Evolutionary conservation across 495 filamentous ascomycete species (phyloP).

Genomic region (Geoglossum glabrum): DNA sequence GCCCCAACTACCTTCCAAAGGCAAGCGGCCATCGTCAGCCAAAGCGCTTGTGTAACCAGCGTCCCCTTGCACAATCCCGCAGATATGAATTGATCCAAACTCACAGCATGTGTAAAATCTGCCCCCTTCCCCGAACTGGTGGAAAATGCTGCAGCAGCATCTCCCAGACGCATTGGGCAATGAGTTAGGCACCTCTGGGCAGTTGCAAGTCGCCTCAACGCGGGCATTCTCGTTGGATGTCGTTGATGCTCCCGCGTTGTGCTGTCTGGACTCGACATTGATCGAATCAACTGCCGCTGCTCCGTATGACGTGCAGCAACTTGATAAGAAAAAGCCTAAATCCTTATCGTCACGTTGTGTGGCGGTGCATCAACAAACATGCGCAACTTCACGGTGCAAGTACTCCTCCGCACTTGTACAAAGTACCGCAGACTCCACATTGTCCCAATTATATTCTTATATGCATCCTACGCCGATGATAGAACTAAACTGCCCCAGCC

Average conservation of each 20-base stretch:
- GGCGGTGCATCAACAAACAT: too few relatives aligned
- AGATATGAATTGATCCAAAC: neutral
- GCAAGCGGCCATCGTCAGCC: neutral
- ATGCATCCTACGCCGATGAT: neutral
- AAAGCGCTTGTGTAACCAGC: too few relatives aligned
- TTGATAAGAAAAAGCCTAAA: too few relatives aligned
- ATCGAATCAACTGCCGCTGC: too few relatives aligned
- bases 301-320: too few relatives aligned
- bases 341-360: too few relatives aligned
- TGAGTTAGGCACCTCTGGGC: neutral
- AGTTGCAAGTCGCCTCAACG: neutral
- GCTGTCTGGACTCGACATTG: too few relatives aligned
- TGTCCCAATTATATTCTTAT: too few relatives aligned
- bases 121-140: neutral
- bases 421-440: too few relatives aligned
- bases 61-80: neutral
- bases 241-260: neutral
- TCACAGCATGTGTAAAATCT: constrained; percentile 7
- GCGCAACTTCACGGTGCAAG: too few relatives aligned
- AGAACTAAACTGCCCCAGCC: too few relatives aligned
- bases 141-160: neutral
- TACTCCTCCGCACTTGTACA: too few relatives aligned
- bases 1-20: constrained; percentile 55
- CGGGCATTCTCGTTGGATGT: neutral
- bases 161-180: neutral